Base-by-base conservation (phyloP, 2,329 filamentous ascomycete species). In the Penicillium brevicompactum region DNA sequence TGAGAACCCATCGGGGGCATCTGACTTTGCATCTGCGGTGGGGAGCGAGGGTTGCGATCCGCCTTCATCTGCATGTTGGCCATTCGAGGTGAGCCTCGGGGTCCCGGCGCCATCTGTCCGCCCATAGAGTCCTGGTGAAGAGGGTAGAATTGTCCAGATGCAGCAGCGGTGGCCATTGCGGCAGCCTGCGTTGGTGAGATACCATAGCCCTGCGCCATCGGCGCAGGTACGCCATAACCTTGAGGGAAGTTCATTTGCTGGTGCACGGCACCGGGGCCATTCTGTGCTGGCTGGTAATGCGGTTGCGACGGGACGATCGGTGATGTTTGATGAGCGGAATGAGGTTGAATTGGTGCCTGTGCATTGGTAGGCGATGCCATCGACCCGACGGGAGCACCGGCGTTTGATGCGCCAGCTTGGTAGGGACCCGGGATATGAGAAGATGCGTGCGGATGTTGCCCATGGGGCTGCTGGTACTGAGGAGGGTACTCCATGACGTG, bases 111-210 rank as follows among this genome's bases (percentile, higher is more conserved):
- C 60, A 83, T 74, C 83, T 88, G 74, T 74, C 82, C 76, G 82
- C 81, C 77, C 82, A 85, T 87, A 18, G 84, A 82, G 67, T 92
- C 89, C 52, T 89, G 86, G 48, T 87, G 78, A 76, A 92, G 85
- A 62, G 88, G 87, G 58, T 89, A 88, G 64, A 89, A 89, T 57
- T 91, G 88, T 40, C 93, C 92, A 5, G 92, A 92, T 10, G 93
- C 93, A 1, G 93, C 92, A 16, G 93, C 93, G 1, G 92, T 96
- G 43, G 89, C 92, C 90, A 96, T 94, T 55, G 92, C 92, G 47
- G 93, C 92, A 13, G 92, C 92, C 74, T 96, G 91, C 45, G 92
- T 91, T 18, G 88, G 85, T 32, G 88, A 88, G 76, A 93, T 91
- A 55, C 84, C 87, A 78, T 96, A 96, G 21, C 77, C 78, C 56